phyloP scores from a whole-genome alignment of 441 rosid genomes.

The Caryocar brasiliense region DNA sequence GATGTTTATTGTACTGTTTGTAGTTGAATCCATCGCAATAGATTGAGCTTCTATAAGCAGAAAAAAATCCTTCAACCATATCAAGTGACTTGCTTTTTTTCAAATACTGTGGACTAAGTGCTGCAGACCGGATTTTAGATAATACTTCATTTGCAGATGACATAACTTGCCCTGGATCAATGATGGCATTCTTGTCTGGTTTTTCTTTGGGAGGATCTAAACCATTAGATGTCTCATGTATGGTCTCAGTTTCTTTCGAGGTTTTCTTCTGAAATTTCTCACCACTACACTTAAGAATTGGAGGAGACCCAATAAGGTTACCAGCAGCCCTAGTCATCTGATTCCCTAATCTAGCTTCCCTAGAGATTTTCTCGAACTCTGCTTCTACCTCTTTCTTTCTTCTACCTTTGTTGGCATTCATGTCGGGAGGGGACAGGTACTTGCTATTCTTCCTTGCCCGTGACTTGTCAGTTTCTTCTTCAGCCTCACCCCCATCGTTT shows the following conservation, averaged over 20 bases:
- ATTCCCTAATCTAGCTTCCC: conserved; percentile 24
- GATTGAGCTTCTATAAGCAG: conserved; percentile 50
- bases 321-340: conserved; percentile 18
- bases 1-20: conserved; percentile 20
- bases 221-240: conserved; percentile 15
- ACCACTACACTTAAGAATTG: conserved; percentile 2
- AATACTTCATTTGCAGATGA: conserved; percentile 38
- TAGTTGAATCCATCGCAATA: conserved; percentile 28
- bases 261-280: conserved; percentile 14
- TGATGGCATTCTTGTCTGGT: conserved; percentile 12
- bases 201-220: conserved; percentile 19
- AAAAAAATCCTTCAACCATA: conserved; percentile 44
- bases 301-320: conserved; percentile 11
- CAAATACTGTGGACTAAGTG: conserved; percentile 35
- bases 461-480: conserved; percentile 20
- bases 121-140: conserved; percentile 37
- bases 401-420: conserved; percentile 25
- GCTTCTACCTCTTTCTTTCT: conserved; percentile 28
- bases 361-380: conserved; percentile 27
- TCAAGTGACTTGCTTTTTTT: conserved; percentile 27
- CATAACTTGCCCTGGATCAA: conserved; percentile 30
- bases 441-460: conserved; percentile 88
- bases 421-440: conserved; percentile 71
- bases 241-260: conserved; percentile 17
- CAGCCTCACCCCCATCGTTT: conserved; percentile 17